Base-by-base conservation (phyloP, 2,329 filamentous ascomycete genomes). In the Harringtonia lauricola region DNA sequence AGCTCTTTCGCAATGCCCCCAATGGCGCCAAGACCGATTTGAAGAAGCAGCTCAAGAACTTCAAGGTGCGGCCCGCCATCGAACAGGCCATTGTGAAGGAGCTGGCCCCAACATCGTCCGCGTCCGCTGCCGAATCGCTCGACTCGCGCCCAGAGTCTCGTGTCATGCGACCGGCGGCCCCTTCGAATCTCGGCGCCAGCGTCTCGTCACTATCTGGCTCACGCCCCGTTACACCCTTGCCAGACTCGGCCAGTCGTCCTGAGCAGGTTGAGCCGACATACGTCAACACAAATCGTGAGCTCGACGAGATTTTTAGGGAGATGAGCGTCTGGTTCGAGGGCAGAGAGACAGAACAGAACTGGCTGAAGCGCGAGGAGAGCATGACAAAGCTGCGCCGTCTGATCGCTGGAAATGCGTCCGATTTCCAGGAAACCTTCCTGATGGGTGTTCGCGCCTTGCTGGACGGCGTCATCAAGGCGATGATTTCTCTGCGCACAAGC, bases 321-420 rank as follows among this genome's bases (percentile, higher is more conserved):
- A 95, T 96, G 86, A 70, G 81, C 28, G 71, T 72, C 42, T 74
- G 74, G 58, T 95, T 95, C 49, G 88, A 95, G 52, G 89, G 89
- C 42, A 86, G 73, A 58, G 90, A 96, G 64, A 79, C 83, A 1
- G 90, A 96, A 58, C 79, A 85, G 47, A 96, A 96, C 57, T 96
- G 90, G 90, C 60, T 86, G 54, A 81, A 83, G 52, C 76, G 90
- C 59, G 90, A 96, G 60, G 84, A 90, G 65, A 82, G 77, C 56
- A 74, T 88, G 31, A 74, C 73, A 8, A 89, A 84, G 51, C 64
- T 96, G 39, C 79, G 90, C 42, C 76, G 79, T 50, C 72, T 95
- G 22, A 77, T 86, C 41, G 85, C 83, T 48, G 90, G 90, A 44
- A 96, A 96, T 59, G 77, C 84, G 1, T 72, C 74, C 22, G 86